Percentiles rank a stretch among this genome's conserved stretches.
phyloP scores from a whole-genome alignment of 2,329 filamentous ascomycete genomes.

The Fusarium devonianum region DNA sequence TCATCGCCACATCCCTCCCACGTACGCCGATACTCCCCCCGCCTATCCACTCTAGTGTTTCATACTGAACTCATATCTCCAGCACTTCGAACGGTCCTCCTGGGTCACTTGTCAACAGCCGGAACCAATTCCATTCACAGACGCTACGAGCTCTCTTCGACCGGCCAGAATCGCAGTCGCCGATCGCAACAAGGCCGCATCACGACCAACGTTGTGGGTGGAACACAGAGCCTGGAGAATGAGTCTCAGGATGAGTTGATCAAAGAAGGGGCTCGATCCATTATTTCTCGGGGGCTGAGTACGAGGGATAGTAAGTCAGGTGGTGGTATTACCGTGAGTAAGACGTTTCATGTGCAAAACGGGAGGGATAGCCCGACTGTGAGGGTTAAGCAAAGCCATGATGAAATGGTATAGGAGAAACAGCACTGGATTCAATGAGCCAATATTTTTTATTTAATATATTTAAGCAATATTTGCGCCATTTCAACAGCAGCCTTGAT shows the following conservation, averaged over 20 bases:
- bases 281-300: neutral
- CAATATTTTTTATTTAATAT: no score
- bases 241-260: slow-evolving; percentile 37
- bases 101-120: slow-evolving; percentile 30
- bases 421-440: no score
- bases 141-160: slow-evolving; percentile 34
- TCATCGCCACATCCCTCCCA: slow-evolving; percentile 51
- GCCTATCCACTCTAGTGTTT: rapidly evolving
- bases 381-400: no score
- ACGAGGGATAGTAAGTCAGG: slow-evolving; percentile 12
- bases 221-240: slow-evolving; percentile 28
- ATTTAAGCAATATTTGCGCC: no score
- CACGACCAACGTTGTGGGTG: slow-evolving; percentile 33
- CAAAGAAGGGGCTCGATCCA: slow-evolving; percentile 10
- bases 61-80: neutral
- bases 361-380: slow-evolving; percentile 4
- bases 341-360: slow-evolving; percentile 30
- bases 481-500: no score
- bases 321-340: slow-evolving; percentile 30
- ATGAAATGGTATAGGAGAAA: no score
- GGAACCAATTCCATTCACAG: slow-evolving; percentile 33
- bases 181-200: slow-evolving; percentile 33
- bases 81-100: slow-evolving; percentile 33
- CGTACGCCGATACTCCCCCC: slow-evolving; percentile 16
- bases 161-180: slow-evolving; percentile 24